Percentiles rank a stretch among this genome's conserved stretches.
These are phyloP conservation scores for Fusarium decemcellulare DNA, from an alignment of 2,329 filamentous ascomycete genomes.

Conservation along the genomic window DNA sequence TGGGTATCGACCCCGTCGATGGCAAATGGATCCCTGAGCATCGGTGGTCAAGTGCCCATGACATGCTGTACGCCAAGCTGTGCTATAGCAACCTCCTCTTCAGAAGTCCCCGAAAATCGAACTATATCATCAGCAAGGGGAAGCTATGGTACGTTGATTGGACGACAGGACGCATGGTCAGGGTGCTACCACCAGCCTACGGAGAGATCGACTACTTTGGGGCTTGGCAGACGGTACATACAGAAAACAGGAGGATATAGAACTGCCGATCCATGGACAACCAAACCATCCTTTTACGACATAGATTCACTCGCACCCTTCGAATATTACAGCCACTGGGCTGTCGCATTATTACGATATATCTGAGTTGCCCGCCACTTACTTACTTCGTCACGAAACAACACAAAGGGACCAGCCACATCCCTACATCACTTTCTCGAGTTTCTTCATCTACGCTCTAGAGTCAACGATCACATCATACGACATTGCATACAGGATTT, in stretches of 20 bases:
- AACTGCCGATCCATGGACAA: slow-evolving; percentile 18
- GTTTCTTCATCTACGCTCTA: slow-evolving; percentile 23
- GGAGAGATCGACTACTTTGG: slow-evolving; percentile 65
- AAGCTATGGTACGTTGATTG: slow-evolving; percentile 74
- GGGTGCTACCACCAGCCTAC: slow-evolving; percentile 68
- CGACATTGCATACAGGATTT: slow-evolving; percentile 3
- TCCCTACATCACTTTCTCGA: slow-evolving; percentile 7
- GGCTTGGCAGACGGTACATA: slow-evolving; percentile 65
- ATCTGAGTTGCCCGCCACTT: neutral
- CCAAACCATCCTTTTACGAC: neutral
- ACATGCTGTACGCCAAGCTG: slow-evolving; percentile 71
- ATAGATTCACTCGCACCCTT: neutral
- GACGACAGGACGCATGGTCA: slow-evolving; percentile 68
- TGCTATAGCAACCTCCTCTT: slow-evolving; percentile 72
- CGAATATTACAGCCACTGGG: neutral
- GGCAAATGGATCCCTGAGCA: slow-evolving; percentile 71
- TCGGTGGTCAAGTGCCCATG: slow-evolving; percentile 68
- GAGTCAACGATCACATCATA: slow-evolving; percentile 10
- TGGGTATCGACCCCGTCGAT: slow-evolving; percentile 61
- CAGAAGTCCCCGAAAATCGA: slow-evolving; percentile 69
- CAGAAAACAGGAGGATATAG: slow-evolving; percentile 64
- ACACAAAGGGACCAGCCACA: slow-evolving; percentile 26
- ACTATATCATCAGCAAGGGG: slow-evolving; percentile 69
- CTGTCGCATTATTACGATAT: slow-evolving; percentile 7
- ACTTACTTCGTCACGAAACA: neutral